phyloP scores from a whole-genome alignment of 345 rosid species.

The Crucihimalaya himalaica region DNA sequence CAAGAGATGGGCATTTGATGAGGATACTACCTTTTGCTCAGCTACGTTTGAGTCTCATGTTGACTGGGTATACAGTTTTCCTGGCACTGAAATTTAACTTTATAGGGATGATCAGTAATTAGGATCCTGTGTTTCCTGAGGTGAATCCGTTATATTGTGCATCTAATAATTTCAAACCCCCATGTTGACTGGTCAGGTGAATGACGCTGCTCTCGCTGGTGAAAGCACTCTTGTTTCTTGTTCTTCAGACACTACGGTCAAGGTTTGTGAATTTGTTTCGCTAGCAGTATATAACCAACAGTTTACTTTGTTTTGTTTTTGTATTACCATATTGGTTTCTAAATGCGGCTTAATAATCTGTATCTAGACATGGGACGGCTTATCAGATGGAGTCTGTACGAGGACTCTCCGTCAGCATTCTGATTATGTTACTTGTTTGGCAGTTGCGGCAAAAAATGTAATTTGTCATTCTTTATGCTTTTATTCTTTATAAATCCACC shows the following conservation, averaged over 20 bases:
- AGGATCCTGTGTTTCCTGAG: conserved; percentile 16
- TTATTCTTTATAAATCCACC: conserved; percentile 8
- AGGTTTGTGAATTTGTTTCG: conserved; percentile 53
- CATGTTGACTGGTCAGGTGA: conserved; percentile 62
- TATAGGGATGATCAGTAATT: conserved; percentile 4
- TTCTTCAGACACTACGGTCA: conserved; percentile 92
- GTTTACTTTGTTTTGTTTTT: conserved; percentile 21
- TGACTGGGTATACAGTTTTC: conserved; percentile 76
- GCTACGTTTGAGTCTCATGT: conserved; percentile 99
- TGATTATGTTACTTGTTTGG: conserved; percentile 96
- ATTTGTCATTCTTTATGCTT: conserved; percentile 45
- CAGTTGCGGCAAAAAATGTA: conserved; percentile 92
- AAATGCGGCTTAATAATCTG: conserved; percentile 14
- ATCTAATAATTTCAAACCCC: conserved; percentile 11
- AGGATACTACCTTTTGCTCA: conserved; percentile 69
- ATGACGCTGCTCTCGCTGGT: conserved; percentile 79
- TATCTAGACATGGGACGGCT: conserved; percentile 81
- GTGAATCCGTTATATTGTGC: background rate
- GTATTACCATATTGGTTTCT: conserved; percentile 1
- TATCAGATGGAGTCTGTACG: conserved; percentile 82
- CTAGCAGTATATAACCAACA: background rate
- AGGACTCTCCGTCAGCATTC: conserved; percentile 92
- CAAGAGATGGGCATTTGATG: conserved; percentile 88
- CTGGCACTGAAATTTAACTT: conserved; percentile 9
- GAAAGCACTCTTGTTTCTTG: conserved; percentile 90